These are phyloP conservation scores for Aegle marmelos DNA, from an alignment of 345 rosid species.

Conservation along the genomic window DNA sequence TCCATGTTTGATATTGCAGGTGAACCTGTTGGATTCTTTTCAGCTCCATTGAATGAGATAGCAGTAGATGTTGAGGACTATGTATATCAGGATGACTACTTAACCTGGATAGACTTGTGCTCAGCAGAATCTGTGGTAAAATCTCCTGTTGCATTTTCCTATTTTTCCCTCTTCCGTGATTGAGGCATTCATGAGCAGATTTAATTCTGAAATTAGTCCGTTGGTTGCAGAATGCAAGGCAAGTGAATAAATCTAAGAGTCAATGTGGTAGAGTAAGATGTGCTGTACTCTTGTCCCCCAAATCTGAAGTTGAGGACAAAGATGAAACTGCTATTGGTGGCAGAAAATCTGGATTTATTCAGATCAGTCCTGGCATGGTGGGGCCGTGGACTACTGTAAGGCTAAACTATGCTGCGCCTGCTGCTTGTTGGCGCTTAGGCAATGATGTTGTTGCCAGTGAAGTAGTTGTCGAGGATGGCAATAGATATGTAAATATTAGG, in stretches of 20 bases:
- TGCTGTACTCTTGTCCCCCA: conserved; percentile 58
- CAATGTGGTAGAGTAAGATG: conserved; percentile 67
- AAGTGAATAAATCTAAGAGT: conserved; percentile 33
- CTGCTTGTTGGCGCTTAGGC: conserved; percentile 95
- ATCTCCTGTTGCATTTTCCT: background rate
- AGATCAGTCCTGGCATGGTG: conserved; percentile 82
- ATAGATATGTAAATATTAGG: conserved; percentile 78
- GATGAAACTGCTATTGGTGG: conserved; percentile 28
- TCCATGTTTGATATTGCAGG: conserved; percentile 45
- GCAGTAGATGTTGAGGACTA: conserved; percentile 44
- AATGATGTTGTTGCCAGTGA: conserved; percentile 93
- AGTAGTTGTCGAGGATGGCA: conserved; percentile 78
- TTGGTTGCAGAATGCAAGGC: conserved; percentile 42
- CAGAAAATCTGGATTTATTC: conserved; percentile 75
- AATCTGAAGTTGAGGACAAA: conserved; percentile 43
- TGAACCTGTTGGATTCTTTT: conserved; percentile 66
- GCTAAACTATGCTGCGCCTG: conserved; percentile 94
- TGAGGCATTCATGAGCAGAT: background rate
- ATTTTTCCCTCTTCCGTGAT: background rate
- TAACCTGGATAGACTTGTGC: conserved; percentile 67
- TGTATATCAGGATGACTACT: conserved; percentile 40
- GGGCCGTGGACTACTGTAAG: conserved; percentile 99
- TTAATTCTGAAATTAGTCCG: conserved; percentile 12
- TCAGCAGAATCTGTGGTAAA: conserved; percentile 51
- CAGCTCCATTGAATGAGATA: conserved; percentile 69